These are phyloP conservation scores for Lepidium sativum DNA, from an alignment of 345 rosid genomes.

Conservation along the genomic window DNA sequence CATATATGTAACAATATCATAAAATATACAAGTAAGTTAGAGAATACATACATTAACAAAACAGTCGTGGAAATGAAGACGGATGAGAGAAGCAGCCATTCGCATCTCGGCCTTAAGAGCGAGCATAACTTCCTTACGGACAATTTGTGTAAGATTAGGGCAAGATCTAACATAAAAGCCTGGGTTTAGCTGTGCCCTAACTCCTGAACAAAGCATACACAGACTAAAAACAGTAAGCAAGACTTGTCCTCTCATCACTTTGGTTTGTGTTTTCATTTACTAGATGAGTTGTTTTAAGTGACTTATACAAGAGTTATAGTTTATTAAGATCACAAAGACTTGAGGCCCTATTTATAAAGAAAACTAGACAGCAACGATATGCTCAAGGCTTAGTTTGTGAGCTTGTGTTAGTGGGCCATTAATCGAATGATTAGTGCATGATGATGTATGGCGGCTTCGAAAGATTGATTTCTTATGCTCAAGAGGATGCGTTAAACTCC, in stretches of 20 bases:
- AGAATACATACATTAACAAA: conserved; percentile 49
- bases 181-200: conserved; percentile 38
- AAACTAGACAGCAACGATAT: not conserved
- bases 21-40: not conserved
- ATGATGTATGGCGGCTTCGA: conserved; percentile 22
- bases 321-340: not conserved
- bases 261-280: conserved; percentile 25
- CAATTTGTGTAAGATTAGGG: conserved; percentile 37
- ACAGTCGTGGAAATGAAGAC: conserved; percentile 53
- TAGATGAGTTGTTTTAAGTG: conserved; percentile 4
- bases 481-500: conserved; percentile 6
- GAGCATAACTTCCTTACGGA: conserved; percentile 32
- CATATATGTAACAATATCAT: not conserved
- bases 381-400: not conserved
- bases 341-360: conserved; percentile 17
- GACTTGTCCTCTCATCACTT: conserved; percentile 11
- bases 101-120: conserved; percentile 51
- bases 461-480: conserved; percentile 13
- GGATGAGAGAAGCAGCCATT: conserved; percentile 65
- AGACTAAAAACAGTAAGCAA: conserved; percentile 18
- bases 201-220: conserved; percentile 29
- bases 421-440: conserved; percentile 18
- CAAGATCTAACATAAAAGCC: conserved; percentile 44
- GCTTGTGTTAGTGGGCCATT: conserved; percentile 1
- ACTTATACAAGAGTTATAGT: not conserved